These are phyloP conservation scores for Cyberlindnera maritima DNA, from an alignment of 805 yeast genomes.

Conservation along the genomic window DNA sequence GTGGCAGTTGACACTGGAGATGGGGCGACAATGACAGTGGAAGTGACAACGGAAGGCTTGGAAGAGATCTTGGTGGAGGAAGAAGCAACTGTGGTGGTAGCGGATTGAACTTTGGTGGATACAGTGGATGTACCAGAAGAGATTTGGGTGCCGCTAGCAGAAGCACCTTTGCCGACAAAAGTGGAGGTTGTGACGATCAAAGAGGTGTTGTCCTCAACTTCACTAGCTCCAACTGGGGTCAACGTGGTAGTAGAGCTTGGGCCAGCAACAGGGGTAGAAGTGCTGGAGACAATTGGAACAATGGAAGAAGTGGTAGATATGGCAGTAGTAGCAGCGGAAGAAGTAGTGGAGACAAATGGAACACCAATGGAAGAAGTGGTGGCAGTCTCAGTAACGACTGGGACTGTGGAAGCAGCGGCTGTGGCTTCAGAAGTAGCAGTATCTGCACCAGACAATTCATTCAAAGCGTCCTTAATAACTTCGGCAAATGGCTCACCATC, in stretches of 20 bases:
- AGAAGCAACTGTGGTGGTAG: background rate
- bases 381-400: constrained; percentile 1
- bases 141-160: too few species aligned
- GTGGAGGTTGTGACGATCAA: background rate
- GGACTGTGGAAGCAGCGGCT: constrained; percentile 2
- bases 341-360: background rate
- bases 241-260: constrained; percentile 4
- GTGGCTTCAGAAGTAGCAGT: constrained; percentile 1
- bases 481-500: constrained; percentile 43
- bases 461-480: constrained; percentile 42
- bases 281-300: background rate
- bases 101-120: too few species aligned
- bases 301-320: constrained; percentile 5
- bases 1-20: constrained; percentile 1
- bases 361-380: constrained; percentile 1
- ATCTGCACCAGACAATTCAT: constrained; percentile 12
- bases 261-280: constrained; percentile 9
- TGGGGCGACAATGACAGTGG: background rate
- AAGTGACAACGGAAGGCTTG: background rate
- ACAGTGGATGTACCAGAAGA: too few species aligned
- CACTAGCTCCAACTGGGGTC: background rate
- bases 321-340: background rate
- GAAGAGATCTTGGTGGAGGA: background rate
- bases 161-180: background rate
- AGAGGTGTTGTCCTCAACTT: background rate